Base-by-base conservation (phyloP, 768 basidiomycete species). In the Pleurotus platypus region DNA sequence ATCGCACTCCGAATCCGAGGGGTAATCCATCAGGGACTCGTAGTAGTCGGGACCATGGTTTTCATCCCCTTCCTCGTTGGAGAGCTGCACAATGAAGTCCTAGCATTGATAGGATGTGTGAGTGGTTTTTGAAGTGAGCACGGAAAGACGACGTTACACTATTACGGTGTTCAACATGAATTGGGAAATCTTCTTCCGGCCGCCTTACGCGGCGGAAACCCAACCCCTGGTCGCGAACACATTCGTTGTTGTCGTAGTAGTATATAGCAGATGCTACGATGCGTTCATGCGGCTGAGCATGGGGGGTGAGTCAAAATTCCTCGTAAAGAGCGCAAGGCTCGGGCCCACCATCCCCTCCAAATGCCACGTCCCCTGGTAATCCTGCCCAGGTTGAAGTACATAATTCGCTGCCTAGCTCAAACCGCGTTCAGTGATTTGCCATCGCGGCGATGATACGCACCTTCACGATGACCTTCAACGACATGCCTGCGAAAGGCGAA, bases 291-390 rank as follows among this genome's bases (percentile, higher is more conserved):
- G 61, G 61, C 61, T 62, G 35, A 37, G 30, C 27, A 30, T 30
- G 27, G 5, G 27, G 27, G 27, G 6, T 30, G 27, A 30, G 27
- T 30, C 27, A 30, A 30, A 30, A 30, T 30, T 30, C 27, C 27
- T 30, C 27, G 6, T 30, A 30, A 30, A 30, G 27, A 9, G 27
- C 6, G 8, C 27, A 9, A 30, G 27, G 8, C 27, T 30, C 8
- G 5, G 27, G 27, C 27, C 42, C 2, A 62, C 61, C 61, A 62
- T 62, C 22, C 61, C 61, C 48, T 62, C 61, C 30, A 62, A 50
- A 46, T 62, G 61, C 61, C 61, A 62, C n/a, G 56, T 51, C 26
- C 61, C 61, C 54, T 57, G 50, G 60, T 62, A 62, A 35, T 57
- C 45, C 45, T 57, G 42, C 5, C 59, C 61, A 20, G 61, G 61